These are phyloP conservation scores for Arxiozyma bovina DNA, from an alignment of 1,139 yeast species.

Conservation along the genomic window DNA sequence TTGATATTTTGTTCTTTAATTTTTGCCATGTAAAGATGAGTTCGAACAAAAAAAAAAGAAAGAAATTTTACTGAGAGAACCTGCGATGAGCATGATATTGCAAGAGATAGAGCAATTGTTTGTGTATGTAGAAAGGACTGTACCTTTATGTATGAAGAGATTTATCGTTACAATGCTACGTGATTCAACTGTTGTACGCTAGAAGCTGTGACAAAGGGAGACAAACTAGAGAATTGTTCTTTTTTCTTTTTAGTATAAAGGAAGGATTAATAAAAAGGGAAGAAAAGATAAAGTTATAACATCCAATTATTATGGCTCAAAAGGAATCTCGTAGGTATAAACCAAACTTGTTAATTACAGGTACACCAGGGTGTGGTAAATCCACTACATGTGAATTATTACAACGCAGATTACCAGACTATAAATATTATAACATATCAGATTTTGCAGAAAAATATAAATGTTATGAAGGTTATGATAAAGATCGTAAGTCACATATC, in stretches of 20 bases:
- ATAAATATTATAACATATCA: slow-evolving; percentile 60
- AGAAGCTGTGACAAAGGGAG: too few relatives aligned
- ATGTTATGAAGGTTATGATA: slow-evolving; percentile 79
- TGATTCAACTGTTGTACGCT: too few relatives aligned
- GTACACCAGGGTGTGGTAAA: slow-evolving; percentile 98
- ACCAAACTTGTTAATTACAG: slow-evolving; percentile 86
- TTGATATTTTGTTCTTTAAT: too few relatives aligned
- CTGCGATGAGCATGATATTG: not conserved
- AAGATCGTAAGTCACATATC: slow-evolving; percentile 71
- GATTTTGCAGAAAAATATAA: slow-evolving; percentile 72
- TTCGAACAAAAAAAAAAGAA: not conserved
- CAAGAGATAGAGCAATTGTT: not conserved
- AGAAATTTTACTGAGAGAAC: not conserved
- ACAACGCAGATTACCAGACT: slow-evolving; percentile 41
- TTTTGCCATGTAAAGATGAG: not conserved
- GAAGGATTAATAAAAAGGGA: not conserved
- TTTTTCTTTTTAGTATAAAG: not conserved
- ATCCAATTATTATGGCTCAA: not conserved
- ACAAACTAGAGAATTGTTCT: too few relatives aligned
- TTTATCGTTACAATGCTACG: too few relatives aligned
- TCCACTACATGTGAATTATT: slow-evolving; percentile 71
- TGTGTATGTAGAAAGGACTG: too few relatives aligned
- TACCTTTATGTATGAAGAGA: too few relatives aligned
- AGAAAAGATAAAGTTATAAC: not conserved
- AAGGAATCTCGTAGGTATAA: slow-evolving; percentile 18